Percentiles rank a stretch among this genome's conserved stretches.
Evolutionary conservation across 495 filamentous ascomycete genomes (phyloP).

Genomic region (Hypoxylon lienhwacheense): DNA sequence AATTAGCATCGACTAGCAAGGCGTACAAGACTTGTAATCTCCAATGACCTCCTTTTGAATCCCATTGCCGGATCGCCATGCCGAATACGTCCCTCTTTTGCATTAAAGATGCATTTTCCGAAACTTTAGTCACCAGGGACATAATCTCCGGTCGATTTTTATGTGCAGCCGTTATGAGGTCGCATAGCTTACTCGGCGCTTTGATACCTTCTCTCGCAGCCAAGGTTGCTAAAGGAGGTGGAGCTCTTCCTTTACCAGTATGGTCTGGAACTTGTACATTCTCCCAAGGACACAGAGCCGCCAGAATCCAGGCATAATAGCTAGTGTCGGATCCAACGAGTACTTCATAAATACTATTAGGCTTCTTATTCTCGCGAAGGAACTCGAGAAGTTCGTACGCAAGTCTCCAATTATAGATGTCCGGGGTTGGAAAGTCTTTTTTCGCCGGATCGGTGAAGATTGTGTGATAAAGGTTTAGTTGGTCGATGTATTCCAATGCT

Average conservation of each 20-base stretch:
- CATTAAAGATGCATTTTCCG: conserved; percentile 37
- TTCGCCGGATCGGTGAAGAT: conserved; percentile 73
- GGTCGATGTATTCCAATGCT: conserved; percentile 72
- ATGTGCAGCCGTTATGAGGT: conserved; percentile 66
- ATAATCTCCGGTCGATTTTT: conserved; percentile 61
- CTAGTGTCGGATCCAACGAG: conserved; percentile 60
- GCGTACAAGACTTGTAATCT: conserved; percentile 70
- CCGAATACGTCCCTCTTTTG: conserved; percentile 59
- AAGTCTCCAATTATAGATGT: conserved; percentile 47
- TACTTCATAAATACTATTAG: conserved; percentile 51
- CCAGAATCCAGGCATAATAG: conserved; percentile 75
- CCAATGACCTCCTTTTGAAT: conserved; percentile 65
- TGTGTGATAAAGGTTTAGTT: conserved; percentile 72
- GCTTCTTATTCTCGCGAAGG: conserved; percentile 52
- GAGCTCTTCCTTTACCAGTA: conserved; percentile 47
- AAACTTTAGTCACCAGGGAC: conserved; percentile 55
- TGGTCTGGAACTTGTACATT: conserved; percentile 52
- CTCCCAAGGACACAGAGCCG: conserved; percentile 76
- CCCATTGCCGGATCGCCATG: conserved; percentile 78
- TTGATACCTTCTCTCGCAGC: conserved; percentile 77
- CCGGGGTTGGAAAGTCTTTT: conserved; percentile 40
- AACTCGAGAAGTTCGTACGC: conserved; percentile 56
- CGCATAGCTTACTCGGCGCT: conserved; percentile 69
- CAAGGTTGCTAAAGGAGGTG: conserved; percentile 51
- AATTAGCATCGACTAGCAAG: conserved; percentile 67